A percentile compares a stretch with the other conserved stretches of the same genome.
These are phyloP conservation scores for Porpolomopsis calyptriformis DNA, from an alignment of 768 basidiomycete genomes.

Conservation along the genomic window DNA sequence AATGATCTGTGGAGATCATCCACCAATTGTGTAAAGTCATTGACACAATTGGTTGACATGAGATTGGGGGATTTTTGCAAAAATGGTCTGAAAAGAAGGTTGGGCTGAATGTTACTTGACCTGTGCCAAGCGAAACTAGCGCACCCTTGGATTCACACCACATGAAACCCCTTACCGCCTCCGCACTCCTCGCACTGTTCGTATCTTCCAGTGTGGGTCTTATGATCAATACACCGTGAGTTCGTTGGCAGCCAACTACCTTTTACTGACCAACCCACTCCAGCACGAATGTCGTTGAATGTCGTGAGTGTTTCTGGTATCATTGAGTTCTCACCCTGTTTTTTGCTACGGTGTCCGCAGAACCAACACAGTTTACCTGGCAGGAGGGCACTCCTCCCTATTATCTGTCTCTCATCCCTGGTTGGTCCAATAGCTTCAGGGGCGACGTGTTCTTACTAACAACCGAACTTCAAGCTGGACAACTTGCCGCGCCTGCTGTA, in stretches of 20 bases:
- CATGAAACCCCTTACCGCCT: constrained; percentile 21
- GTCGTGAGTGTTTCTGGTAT: constrained; percentile 31
- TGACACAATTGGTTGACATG: too few species aligned
- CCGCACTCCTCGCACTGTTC: constrained; percentile 29
- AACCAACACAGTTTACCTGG: constrained; percentile 51
- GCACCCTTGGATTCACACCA: too few species aligned
- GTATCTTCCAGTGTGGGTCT: constrained; percentile 29
- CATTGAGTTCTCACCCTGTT: background rate
- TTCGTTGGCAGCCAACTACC: constrained; percentile 9
- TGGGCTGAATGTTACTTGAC: too few species aligned
- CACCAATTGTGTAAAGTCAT: too few species aligned
- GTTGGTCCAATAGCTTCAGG: constrained; percentile 25
- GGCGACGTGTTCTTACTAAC: background rate
- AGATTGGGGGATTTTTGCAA: too few species aligned
- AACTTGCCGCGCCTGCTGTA: constrained; percentile 42
- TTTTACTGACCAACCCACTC: background rate
- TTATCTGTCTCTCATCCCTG: constrained; percentile 51
- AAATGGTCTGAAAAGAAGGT: too few species aligned
- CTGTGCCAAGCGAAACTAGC: too few species aligned
- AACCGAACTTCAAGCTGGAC: constrained; percentile 34
- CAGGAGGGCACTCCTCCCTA: constrained; percentile 41
- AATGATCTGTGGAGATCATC: too few species aligned
- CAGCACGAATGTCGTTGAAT: constrained; percentile 34
- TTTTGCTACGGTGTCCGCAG: constrained; percentile 23
- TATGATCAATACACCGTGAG: constrained; percentile 65